A percentile compares a stretch with the other conserved stretches of the same genome.
phyloP scores from a whole-genome alignment of 148 eudicot genomes.

The Diospyros lotus region DNA sequence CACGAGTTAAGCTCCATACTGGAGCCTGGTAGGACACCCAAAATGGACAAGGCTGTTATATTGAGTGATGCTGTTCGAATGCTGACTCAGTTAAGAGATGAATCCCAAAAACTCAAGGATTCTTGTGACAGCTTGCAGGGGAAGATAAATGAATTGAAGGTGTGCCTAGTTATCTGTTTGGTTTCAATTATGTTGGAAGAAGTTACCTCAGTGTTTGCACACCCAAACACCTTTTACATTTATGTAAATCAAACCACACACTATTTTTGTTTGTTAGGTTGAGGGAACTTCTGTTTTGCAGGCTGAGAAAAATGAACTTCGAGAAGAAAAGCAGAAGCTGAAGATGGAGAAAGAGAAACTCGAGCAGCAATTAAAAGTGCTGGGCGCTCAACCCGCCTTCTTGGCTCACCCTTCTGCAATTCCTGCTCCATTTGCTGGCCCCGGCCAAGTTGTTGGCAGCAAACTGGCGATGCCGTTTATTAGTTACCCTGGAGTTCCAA shows the following conservation, averaged over 20 bases:
- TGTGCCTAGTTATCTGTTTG: background rate
- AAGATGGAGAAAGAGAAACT: constrained; percentile 49
- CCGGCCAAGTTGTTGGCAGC: constrained; percentile 34
- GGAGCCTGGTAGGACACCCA: constrained; percentile 59
- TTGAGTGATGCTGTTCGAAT: constrained; percentile 54
- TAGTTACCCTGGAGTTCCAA: constrained; percentile 58
- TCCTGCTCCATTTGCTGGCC: constrained; percentile 51
- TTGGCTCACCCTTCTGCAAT: constrained; percentile 37
- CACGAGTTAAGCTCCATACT: constrained; percentile 46
- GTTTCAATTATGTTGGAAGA: background rate
- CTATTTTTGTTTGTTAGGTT: too few relatives aligned
- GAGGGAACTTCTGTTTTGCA: constrained; percentile 10
- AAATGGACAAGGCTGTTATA: constrained; percentile 52
- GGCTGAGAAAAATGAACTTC: constrained; percentile 71
- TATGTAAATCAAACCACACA: too few relatives aligned
- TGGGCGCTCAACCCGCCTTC: constrained; percentile 39
- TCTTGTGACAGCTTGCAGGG: constrained; percentile 36
- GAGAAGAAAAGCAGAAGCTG: constrained; percentile 55
- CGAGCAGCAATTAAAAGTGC: constrained; percentile 41
- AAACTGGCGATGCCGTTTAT: constrained; percentile 47
- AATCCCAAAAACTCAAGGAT: constrained; percentile 47
- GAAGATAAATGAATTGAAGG: constrained; percentile 61
- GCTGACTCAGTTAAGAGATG: constrained; percentile 48
- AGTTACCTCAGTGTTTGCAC: background rate
- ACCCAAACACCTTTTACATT: too few relatives aligned